Conservation (phyloP, 768 basidiomycete species). For the Terana coerulea region DNA sequence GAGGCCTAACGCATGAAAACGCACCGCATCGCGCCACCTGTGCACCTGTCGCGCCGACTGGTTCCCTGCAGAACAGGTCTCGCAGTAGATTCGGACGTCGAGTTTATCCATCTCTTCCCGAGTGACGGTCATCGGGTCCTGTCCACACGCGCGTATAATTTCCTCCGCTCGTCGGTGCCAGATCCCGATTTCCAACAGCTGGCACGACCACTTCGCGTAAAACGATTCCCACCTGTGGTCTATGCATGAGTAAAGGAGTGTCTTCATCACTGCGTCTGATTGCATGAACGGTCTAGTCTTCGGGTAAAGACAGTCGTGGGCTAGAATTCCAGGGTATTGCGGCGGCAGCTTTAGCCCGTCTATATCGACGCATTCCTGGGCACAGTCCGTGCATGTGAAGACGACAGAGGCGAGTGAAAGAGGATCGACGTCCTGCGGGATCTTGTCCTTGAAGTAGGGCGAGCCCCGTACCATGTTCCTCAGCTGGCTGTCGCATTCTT, state of each 20-base stretch:
- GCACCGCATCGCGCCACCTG: neutral
- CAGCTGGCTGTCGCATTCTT: neutral
- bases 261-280: too few relatives aligned
- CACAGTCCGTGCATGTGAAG: neutral
- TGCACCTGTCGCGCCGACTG: neutral
- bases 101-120: neutral
- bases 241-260: too few relatives aligned
- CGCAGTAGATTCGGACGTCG: constrained; percentile 1
- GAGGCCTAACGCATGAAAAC: neutral
- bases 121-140: neutral
- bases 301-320: neutral
- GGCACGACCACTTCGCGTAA: neutral
- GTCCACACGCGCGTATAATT: neutral
- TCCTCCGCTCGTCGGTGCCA: neutral
- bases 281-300: too few relatives aligned
- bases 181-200: neutral
- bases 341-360: neutral
- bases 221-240: too few relatives aligned
- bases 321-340: neutral
- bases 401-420: neutral
- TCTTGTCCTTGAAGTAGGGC: neutral
- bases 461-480: neutral
- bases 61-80: neutral
- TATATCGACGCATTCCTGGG: neutral
- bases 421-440: neutral